Evolutionary conservation across 768 basidiomycete species (phyloP).

Genomic region (Neoboletus brunneissimus): DNA sequence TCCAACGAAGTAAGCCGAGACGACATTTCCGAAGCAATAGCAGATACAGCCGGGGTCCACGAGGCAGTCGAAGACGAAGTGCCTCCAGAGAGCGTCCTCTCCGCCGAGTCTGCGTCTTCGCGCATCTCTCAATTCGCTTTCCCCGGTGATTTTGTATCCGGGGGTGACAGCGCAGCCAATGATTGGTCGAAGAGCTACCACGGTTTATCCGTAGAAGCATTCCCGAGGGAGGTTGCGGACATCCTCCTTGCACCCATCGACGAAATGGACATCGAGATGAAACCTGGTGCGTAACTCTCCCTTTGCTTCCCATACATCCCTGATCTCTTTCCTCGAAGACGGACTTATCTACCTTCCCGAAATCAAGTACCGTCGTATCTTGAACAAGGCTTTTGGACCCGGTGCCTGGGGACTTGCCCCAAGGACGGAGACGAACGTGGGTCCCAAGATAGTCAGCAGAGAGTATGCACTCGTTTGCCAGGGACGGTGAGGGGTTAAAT

Average conservation of each 20-base stretch:
- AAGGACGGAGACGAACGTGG: slow-evolving; percentile 86
- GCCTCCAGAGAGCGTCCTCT: slow-evolving; percentile 16
- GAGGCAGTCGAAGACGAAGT: slow-evolving; percentile 14
- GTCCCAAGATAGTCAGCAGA: slow-evolving; percentile 81
- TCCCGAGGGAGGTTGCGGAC: slow-evolving; percentile 70
- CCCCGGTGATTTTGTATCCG: slow-evolving; percentile 27
- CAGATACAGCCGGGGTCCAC: slow-evolving; percentile 14
- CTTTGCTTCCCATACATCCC: no score
- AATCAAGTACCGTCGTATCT: slow-evolving; percentile 89
- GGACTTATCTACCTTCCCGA: slow-evolving; percentile 94
- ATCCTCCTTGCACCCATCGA: slow-evolving; percentile 73
- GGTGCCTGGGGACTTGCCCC: slow-evolving; percentile 98
- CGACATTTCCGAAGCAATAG: slow-evolving; percentile 20
- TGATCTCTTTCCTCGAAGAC: slow-evolving; percentile 45
- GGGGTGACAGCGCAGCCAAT: slow-evolving; percentile 31
- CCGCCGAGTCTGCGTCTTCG: slow-evolving; percentile 9
- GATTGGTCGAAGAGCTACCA: slow-evolving; percentile 91
- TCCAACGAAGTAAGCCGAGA: slow-evolving; percentile 21
- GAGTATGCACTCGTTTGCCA: slow-evolving; percentile 95
- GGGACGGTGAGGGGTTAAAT: slow-evolving; percentile 59
- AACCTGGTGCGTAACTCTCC: slow-evolving; percentile 64
- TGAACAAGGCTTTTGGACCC: slow-evolving; percentile 94
- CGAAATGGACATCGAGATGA: slow-evolving; percentile 83
- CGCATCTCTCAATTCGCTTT: slow-evolving; percentile 22
- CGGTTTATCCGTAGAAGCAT: slow-evolving; percentile 76